Evolutionary conservation across 2,329 filamentous ascomycete species (phyloP).

Genomic region (Paradendryphiella salina): DNA sequence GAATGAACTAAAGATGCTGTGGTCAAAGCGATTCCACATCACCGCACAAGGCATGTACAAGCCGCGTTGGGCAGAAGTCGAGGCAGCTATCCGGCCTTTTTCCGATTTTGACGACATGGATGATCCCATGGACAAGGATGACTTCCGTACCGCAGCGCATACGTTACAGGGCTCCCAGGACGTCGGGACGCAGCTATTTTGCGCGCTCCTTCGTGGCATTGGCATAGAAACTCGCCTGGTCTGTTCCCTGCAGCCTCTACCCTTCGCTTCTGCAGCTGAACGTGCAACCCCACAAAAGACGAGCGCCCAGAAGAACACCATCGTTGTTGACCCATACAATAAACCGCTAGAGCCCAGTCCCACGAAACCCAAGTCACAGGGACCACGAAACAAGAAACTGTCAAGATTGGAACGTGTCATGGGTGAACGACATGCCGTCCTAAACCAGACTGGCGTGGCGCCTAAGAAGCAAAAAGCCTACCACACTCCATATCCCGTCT

Average conservation of each 20-base stretch:
- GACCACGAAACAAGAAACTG: conserved; percentile 34
- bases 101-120: conserved; percentile 64
- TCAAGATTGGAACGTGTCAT: conserved; percentile 41
- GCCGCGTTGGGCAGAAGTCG: conserved; percentile 70
- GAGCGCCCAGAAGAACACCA: conserved; percentile 24
- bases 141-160: conserved; percentile 73
- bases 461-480: conserved; percentile 54
- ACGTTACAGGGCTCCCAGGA: conserved; percentile 80
- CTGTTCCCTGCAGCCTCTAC: conserved; percentile 83
- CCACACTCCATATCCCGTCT: conserved; percentile 80
- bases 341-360: conserved; percentile 20
- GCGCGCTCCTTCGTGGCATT: conserved; percentile 79
- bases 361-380: conserved; percentile 24
- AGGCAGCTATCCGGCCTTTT: conserved; percentile 59
- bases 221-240: conserved; percentile 82
- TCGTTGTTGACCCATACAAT: conserved; percentile 41
- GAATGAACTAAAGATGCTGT: conserved; percentile 68
- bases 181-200: conserved; percentile 87
- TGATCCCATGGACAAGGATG: conserved; percentile 66
- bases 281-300: conserved; percentile 35
- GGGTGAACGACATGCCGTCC: conserved; percentile 33
- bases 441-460: conserved; percentile 34
- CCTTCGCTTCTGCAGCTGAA: conserved; percentile 59
- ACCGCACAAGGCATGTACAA: conserved; percentile 57
- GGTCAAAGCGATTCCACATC: conserved; percentile 70